Evolutionary conservation across 1,284 basidiomycete species (phyloP), one percentile per base, ranked within the genome.

Genomic region (Cerioporus squamosus): DNA sequence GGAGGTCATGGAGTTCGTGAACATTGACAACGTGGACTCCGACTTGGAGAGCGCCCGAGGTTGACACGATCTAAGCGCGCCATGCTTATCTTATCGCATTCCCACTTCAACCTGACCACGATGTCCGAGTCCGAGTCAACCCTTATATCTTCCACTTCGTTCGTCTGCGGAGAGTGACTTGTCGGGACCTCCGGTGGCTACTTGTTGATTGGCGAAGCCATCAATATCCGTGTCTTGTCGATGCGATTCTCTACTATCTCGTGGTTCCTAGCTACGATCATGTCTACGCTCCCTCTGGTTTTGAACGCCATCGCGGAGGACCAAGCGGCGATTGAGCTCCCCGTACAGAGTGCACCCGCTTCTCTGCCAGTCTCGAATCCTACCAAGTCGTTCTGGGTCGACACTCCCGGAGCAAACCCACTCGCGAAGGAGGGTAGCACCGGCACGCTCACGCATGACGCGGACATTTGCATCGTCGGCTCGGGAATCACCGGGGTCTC

Each of bases 401-500:
- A 85, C 67, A 77, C 81, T 1, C 79, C 82, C 0, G 78, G 78
- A 31, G 86, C 81, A 0, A 90, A 89, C 67, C 87, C 87, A 1
- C 75, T 90, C 0, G 86, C 85, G 0, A 75, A 73, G 5, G 79
- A 84, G 59, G 91, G 91, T 0, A 90, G 88, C 66, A 71, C 75
- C 3, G 88, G 87, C 0, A 62, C 74, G 0, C 71, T 91, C 20
- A 82, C 82, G 0, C 49, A 69, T 0, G 81, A 85, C 51, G 84
- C 85, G 2, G 90, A 93, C 65, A 74, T 92, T 14, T 90, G 86
- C 61, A 86, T 93, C 62, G 86, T 93, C 44, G 91, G 91, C 1
- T 85, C 87, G 31, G 91, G 91, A 0, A 87, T 94, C 24, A 90
- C 90, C 0, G 91, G 92, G 8, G 79, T 90, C 8, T 85, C 85